Evolutionary conservation across 2,329 filamentous ascomycete genomes (phyloP).

Genomic region (Talaromyces sp.): DNA sequence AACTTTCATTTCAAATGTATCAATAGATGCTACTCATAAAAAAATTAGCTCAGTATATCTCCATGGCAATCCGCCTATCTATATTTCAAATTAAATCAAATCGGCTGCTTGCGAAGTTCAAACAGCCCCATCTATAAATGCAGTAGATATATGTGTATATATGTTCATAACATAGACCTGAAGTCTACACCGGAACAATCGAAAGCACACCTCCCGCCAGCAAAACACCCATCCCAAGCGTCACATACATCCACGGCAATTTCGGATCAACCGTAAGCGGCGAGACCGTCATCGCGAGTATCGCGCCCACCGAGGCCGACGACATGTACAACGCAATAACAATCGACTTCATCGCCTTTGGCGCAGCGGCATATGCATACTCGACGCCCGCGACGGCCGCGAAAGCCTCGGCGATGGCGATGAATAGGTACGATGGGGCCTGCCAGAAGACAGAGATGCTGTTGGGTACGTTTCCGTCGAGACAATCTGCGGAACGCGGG

Average conservation of each 20-base stretch:
- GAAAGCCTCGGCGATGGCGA: constrained; percentile 55
- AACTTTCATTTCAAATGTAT: no score
- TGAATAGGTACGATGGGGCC: constrained; percentile 45
- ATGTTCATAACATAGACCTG: not conserved
- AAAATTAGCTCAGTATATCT: no score
- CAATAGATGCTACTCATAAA: no score
- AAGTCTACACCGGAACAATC: constrained; percentile 3
- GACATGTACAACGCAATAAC: constrained; percentile 1
- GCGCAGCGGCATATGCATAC: constrained; percentile 73
- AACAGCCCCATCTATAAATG: not conserved
- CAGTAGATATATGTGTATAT: not conserved
- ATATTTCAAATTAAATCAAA: no score
- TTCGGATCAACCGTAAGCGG: not conserved
- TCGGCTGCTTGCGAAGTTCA: no score
- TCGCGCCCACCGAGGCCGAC: not conserved
- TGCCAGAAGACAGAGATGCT: constrained; percentile 61
- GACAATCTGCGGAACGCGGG: constrained; percentile 43
- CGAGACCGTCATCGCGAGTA: constrained; percentile 1
- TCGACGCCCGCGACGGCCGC: constrained; percentile 60
- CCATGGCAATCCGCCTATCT: no score
- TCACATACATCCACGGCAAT: constrained; percentile 3
- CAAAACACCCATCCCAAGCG: not conserved
- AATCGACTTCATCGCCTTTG: constrained; percentile 61
- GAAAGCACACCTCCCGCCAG: not conserved
- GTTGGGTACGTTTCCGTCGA: not conserved